These are phyloP conservation scores for Geosmithia flava DNA, from an alignment of 2,329 filamentous ascomycete species.

Conservation along the genomic window DNA sequence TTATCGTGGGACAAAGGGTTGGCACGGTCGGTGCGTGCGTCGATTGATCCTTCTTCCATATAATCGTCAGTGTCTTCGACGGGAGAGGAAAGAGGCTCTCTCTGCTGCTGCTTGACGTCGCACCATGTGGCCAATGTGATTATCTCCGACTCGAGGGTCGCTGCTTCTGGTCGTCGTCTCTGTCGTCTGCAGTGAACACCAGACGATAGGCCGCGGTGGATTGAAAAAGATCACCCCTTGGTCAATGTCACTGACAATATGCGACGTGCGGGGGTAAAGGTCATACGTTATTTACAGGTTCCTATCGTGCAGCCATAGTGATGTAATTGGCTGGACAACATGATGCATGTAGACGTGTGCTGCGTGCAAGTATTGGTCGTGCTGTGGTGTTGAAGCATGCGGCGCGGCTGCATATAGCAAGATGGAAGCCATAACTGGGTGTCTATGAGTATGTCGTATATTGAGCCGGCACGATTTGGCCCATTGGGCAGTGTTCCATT, in stretches of 20 bases:
- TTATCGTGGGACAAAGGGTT: not conserved
- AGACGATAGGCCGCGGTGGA: not conserved
- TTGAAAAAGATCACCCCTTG: not conserved
- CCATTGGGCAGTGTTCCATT: too few species aligned
- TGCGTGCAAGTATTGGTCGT: too few species aligned
- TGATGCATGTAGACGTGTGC: too few species aligned
- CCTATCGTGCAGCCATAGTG: too few species aligned
- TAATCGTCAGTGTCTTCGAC: not conserved
- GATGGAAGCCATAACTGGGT: too few species aligned
- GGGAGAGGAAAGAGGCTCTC: not conserved
- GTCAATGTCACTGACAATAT: not conserved
- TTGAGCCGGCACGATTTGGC: too few species aligned
- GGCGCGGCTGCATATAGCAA: too few species aligned
- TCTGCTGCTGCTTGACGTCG: not conserved
- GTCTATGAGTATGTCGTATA: too few species aligned
- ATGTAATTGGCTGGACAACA: too few species aligned
- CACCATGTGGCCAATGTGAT: not conserved
- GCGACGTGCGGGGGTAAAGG: not conserved
- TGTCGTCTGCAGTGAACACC: not conserved
- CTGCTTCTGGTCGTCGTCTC: not conserved
- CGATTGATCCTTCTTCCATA: not conserved
- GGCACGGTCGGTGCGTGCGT: not conserved
- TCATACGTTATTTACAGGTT: not conserved
- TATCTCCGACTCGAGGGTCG: not conserved
- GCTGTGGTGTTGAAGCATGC: too few species aligned